These are phyloP conservation scores for Picochlorum sp. DNA, from an alignment of 139 green algal species.

Conservation along the genomic window DNA sequence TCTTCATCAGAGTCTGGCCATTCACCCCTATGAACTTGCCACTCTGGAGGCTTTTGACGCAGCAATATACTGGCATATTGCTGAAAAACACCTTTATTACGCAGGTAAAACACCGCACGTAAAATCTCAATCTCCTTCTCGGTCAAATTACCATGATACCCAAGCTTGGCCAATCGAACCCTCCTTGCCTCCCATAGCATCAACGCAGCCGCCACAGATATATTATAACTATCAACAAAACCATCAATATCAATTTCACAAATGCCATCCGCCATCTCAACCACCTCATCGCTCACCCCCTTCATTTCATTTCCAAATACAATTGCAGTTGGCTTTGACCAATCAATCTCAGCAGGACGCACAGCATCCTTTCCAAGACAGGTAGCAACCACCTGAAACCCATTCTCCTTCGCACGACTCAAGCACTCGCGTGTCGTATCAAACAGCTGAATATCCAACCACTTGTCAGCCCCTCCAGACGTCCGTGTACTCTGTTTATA, in stretches of 20 bases:
- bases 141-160: constrained; percentile 29
- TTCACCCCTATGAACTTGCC: constrained; percentile 18
- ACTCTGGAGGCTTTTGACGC: constrained; percentile 18
- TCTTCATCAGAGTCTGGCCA: constrained; percentile 4
- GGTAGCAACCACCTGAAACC: constrained; percentile 53
- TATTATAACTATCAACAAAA: constrained; percentile 78
- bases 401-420: constrained; percentile 35
- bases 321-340: constrained; percentile 61
- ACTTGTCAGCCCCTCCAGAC: constrained; percentile 62
- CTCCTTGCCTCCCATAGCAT: constrained; percentile 31
- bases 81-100: constrained; percentile 20
- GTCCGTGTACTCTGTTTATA: constrained; percentile 19
- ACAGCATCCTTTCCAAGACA: constrained; percentile 29
- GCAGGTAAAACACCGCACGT: constrained; percentile 36
- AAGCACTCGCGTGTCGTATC: constrained; percentile 46
- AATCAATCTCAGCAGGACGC: constrained; percentile 59
- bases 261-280: constrained; percentile 47
- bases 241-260: constrained; percentile 63
- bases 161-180: constrained; percentile 17
- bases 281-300: constrained; percentile 43
- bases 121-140: constrained; percentile 33
- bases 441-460: constrained; percentile 54
- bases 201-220: constrained; percentile 39
- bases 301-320: constrained; percentile 71
- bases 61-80: constrained; percentile 14